Percentiles rank a stretch among this genome's conserved stretches.
Evolutionary conservation across 176 grass and related monocot genomes (phyloP).

Genomic region (Alopecurus myosuroides): DNA sequence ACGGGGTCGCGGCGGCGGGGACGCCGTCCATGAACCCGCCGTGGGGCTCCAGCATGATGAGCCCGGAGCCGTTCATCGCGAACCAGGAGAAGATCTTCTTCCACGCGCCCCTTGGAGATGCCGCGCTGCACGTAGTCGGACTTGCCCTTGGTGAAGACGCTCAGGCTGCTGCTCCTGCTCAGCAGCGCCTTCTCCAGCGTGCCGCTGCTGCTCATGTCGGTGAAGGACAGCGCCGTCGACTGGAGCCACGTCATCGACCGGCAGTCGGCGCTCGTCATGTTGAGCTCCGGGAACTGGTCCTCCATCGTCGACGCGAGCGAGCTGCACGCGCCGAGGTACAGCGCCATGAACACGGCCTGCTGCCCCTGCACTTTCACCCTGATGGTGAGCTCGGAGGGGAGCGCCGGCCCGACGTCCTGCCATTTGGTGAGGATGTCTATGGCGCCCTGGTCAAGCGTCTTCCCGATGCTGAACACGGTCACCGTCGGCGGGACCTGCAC

Average conservation of each 20-base stretch:
- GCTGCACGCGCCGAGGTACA: not conserved
- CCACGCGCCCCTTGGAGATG: not conserved
- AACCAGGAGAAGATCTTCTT: not conserved
- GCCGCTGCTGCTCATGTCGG: not conserved
- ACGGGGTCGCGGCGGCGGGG: not conserved
- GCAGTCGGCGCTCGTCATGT: not conserved
- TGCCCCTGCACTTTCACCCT: too few relatives aligned
- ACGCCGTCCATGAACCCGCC: not conserved
- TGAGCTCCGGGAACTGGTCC: not conserved
- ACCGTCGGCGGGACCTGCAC: too few relatives aligned
- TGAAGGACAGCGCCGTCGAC: not conserved
- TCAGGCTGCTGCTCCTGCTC: too few relatives aligned
- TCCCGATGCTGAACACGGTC: too few relatives aligned
- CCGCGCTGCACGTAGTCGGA: constrained; percentile 24
- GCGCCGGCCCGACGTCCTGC: too few relatives aligned
- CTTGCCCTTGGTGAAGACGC: too few relatives aligned
- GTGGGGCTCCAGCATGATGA: too few relatives aligned
- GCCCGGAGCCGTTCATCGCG: not conserved
- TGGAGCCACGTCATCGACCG: constrained; percentile 14
- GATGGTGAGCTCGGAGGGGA: too few relatives aligned
- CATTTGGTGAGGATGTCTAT: too few relatives aligned
- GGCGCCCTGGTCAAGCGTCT: too few relatives aligned
- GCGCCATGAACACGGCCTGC: not conserved
- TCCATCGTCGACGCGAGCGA: not conserved
- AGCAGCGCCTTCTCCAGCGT: not conserved